Evolutionary conservation across 768 basidiomycete species (phyloP).

Genomic region (Mycena kentingensis): DNA sequence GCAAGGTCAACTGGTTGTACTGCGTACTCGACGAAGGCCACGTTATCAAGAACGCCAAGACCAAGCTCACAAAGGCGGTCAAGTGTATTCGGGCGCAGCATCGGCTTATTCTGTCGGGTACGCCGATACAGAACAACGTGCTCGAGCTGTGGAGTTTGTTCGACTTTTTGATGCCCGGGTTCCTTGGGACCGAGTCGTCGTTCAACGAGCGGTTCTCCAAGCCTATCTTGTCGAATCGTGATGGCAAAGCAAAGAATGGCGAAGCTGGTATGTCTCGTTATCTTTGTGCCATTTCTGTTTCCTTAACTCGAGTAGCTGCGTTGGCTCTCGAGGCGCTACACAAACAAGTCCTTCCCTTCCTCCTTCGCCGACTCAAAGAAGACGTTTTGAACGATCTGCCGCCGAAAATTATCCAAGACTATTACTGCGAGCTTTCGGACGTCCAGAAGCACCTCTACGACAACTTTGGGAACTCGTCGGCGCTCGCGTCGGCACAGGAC

Average conservation of each 20-base stretch:
- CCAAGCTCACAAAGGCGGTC: constrained; percentile 95
- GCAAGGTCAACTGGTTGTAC: constrained; percentile 84
- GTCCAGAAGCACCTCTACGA: constrained; percentile 94
- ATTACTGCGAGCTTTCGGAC: constrained; percentile 96
- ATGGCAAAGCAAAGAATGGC: constrained; percentile 91
- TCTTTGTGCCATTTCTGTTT: not conserved
- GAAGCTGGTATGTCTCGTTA: constrained; percentile 71
- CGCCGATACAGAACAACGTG: constrained; percentile 99
- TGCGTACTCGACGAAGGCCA: constrained; percentile 98
- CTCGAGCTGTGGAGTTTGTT: constrained; percentile 98
- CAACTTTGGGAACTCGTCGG: constrained; percentile 84
- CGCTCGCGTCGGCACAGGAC: constrained; percentile 62
- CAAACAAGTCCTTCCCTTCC: constrained; percentile 98
- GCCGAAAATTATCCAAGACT: constrained; percentile 99
- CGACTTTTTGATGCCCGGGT: constrained; percentile 99
- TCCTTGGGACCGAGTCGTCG: constrained; percentile 90
- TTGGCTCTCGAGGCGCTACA: constrained; percentile 93
- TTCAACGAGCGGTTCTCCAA: constrained; percentile 97
- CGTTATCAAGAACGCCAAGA: constrained; percentile 98
- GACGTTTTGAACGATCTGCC: constrained; percentile 95
- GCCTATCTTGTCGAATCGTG: constrained; percentile 91
- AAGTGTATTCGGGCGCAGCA: constrained; percentile 90
- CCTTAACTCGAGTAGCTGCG: constrained; percentile 58
- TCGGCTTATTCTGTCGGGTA: constrained; percentile 92
- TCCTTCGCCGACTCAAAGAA: constrained; percentile 94